A percentile compares a stretch with the other conserved stretches of the same genome.
phyloP scores from a whole-genome alignment of 306 rosid species.

The Castanea crenata region DNA sequence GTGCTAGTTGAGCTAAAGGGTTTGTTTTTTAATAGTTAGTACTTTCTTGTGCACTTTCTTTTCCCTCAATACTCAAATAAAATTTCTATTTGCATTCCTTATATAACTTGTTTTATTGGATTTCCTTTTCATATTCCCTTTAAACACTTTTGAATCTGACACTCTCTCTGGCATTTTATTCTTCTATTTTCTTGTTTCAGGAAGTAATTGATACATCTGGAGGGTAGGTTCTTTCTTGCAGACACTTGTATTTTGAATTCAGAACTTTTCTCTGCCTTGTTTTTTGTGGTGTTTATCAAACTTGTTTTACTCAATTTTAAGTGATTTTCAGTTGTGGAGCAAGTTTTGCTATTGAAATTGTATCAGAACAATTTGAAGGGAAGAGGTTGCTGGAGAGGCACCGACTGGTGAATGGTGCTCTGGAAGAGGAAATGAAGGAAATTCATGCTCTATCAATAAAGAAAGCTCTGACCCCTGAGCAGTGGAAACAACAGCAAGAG shows the following conservation, averaged over 20 bases:
- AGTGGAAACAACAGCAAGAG: slow-evolving; percentile 83
- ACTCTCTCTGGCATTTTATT: background rate
- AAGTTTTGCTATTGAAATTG: slow-evolving; percentile 71
- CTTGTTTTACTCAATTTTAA: slow-evolving; percentile 1
- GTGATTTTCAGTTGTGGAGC: slow-evolving; percentile 68
- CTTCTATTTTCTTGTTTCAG: slow-evolving; percentile 49
- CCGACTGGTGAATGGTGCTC: slow-evolving; percentile 74
- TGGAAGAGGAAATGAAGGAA: slow-evolving; percentile 86
- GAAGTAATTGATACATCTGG: slow-evolving; percentile 91
- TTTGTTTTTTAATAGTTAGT: background rate
- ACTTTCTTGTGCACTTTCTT: background rate
- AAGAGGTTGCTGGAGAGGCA: slow-evolving; percentile 90
- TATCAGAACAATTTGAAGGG: slow-evolving; percentile 80
- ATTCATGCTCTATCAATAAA: slow-evolving; percentile 90
- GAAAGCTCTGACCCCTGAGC: slow-evolving; percentile 88
- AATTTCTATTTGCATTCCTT: background rate
- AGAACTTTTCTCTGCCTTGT: background rate
- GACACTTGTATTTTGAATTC: background rate
- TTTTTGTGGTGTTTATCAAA: background rate
- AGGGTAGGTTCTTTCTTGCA: slow-evolving; percentile 54
- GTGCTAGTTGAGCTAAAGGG: too few relatives aligned
- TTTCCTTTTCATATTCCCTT: background rate
- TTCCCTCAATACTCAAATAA: background rate
- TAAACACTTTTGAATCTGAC: background rate
- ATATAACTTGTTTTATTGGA: background rate